Evolutionary conservation across 108 stramenopile species (phyloP), one percentile per base, ranked within the genome.

Genomic region (Schizochytrium sp.): DNA sequence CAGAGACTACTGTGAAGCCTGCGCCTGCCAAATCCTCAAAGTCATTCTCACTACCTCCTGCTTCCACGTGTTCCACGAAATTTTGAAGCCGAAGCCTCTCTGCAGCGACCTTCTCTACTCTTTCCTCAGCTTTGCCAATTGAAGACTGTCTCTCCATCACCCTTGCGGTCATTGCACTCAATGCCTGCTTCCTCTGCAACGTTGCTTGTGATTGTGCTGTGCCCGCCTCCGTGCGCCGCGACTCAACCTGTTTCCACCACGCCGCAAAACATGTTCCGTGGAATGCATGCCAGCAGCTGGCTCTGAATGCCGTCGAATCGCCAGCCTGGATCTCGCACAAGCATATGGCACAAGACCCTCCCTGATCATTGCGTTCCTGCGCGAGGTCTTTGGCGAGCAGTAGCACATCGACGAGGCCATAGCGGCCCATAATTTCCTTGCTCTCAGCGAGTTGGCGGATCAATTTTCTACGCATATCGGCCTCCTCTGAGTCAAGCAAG

Each of bases 181-280:
- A 28, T 53, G 47, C 76, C 76, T 83, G 76, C 47, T 83, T 49
- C 2, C 76, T 47, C 47, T 55, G 47, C 17, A 55, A n/a, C 76
- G 47, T 38, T 7, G 76, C 76, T 38, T 55, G 47, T n/a, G 76
- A 83, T n/a, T 55, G 3, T 44, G 64, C 64, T 15, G 64, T 69
- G 50, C 76, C 76, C 15, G 50, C 53, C 50, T 83, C 28, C 3
- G 47, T 49, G 10, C 76, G 47, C 50, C 76, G 76, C 0, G 50
- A 47, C 76, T 83, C 76, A 0, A 83, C 50, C 53, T 55, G 76
- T 40, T 83, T 49, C 2, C 5, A 83, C 76, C 76, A 83, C 53
- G 76, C 76, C 53, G 76, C 76, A 83, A 83, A 83, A 40, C 76
- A 83, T 38, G 76, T 53, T 17, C 53, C 28, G 28, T 83, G 76